Evolutionary conservation across 2,329 filamentous ascomycete species (phyloP).

Genomic region (Pseudogymnoascus sp.): DNA sequence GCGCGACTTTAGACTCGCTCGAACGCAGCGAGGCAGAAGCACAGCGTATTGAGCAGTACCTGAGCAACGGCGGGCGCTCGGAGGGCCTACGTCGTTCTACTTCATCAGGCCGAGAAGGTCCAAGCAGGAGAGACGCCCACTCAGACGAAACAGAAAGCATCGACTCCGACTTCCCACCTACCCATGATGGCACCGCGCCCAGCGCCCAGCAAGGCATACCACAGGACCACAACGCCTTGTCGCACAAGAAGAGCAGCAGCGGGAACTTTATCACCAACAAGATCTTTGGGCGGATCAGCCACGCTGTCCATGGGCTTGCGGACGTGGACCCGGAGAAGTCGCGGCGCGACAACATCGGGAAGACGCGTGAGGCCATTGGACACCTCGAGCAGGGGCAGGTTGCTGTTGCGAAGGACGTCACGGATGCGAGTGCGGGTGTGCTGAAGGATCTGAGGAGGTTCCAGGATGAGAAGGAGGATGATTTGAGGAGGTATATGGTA

Average conservation of each 20-base stretch:
- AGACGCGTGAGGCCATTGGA: slow-evolving; percentile 79
- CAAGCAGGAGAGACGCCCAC: slow-evolving; percentile 31
- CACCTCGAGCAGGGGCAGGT: slow-evolving; percentile 87
- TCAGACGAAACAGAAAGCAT: slow-evolving; percentile 78
- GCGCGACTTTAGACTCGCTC: slow-evolving; percentile 71
- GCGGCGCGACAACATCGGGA: slow-evolving; percentile 85
- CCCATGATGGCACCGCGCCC: slow-evolving; percentile 68
- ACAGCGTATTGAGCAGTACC: slow-evolving; percentile 85
- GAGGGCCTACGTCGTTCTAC: slow-evolving; percentile 60
- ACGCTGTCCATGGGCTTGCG: slow-evolving; percentile 92
- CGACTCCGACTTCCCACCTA: slow-evolving; percentile 92
- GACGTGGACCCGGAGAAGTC: slow-evolving; percentile 94
- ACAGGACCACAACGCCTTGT: slow-evolving; percentile 37
- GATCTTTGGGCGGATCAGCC: slow-evolving; percentile 89
- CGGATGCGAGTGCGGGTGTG: slow-evolving; percentile 82
- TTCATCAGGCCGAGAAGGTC: slow-evolving; percentile 44
- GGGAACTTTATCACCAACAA: slow-evolving; percentile 88
- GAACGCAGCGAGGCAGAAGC: slow-evolving; percentile 91
- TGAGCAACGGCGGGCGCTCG: slow-evolving; percentile 61
- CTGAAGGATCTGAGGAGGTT: slow-evolving; percentile 87
- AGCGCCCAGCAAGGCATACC: slow-evolving; percentile 64
- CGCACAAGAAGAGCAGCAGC: slow-evolving; percentile 73
- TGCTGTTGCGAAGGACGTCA: slow-evolving; percentile 84
- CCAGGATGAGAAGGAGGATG: slow-evolving; percentile 91
- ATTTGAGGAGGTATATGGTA: slow-evolving; percentile 93